Percentiles rank a stretch among this genome's conserved stretches.
Evolutionary conservation across 2,329 filamentous ascomycete genomes (phyloP).

Genomic region (Colletotrichum spaethianum): DNA sequence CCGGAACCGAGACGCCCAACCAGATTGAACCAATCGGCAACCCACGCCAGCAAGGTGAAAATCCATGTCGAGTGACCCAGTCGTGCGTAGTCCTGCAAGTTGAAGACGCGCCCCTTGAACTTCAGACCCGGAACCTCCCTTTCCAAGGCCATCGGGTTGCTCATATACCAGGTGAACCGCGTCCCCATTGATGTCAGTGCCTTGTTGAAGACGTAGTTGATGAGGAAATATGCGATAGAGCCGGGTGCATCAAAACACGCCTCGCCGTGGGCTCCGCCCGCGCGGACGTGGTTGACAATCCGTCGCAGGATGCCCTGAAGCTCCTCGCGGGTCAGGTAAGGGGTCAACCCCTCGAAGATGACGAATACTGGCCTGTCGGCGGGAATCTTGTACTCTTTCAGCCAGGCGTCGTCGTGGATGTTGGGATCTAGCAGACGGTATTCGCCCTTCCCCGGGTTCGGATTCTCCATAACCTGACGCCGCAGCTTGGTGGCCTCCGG

Average conservation of each 20-base stretch:
- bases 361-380: slow-evolving; percentile 50
- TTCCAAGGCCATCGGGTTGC: not conserved
- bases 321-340: slow-evolving; percentile 48
- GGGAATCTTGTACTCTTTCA: slow-evolving; percentile 45
- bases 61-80: not conserved
- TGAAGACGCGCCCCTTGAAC: not conserved
- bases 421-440: slow-evolving; percentile 47
- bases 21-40: not conserved
- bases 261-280: slow-evolving; percentile 44
- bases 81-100: not conserved
- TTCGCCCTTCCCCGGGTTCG: slow-evolving; percentile 4
- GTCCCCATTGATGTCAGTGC: not conserved
- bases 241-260: slow-evolving; percentile 22
- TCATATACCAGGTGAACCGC: not conserved
- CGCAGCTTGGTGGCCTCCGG: slow-evolving; percentile 51
- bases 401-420: slow-evolving; percentile 49
- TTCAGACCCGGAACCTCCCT: not conserved
- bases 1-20: not conserved
- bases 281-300: slow-evolving; percentile 46
- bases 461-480: slow-evolving; percentile 44
- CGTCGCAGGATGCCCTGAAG: slow-evolving; percentile 45
- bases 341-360: slow-evolving; percentile 51
- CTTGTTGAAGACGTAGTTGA: slow-evolving; percentile 16
- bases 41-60: not conserved
- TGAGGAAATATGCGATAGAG: slow-evolving; percentile 12